These are phyloP conservation scores for Yarrowia sp. DNA, from an alignment of 805 yeast genomes.

Conservation along the genomic window DNA sequence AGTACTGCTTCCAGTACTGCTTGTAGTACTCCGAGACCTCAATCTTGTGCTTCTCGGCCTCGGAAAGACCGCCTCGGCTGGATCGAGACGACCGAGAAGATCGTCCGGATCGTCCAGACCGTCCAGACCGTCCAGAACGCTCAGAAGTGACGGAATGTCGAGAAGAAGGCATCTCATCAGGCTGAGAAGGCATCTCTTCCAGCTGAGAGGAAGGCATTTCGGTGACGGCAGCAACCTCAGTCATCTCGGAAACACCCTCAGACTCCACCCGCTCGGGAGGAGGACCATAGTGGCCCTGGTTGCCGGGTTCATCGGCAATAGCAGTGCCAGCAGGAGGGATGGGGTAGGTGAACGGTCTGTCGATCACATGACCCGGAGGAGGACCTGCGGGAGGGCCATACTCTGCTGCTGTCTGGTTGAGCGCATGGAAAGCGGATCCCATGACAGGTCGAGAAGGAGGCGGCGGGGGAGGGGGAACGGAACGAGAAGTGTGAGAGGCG, in stretches of 20 bases:
- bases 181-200: background rate
- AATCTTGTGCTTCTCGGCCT: slow-evolving; percentile 16
- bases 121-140: background rate
- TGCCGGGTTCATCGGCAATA: background rate
- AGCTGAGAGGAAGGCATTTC: background rate
- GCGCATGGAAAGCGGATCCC: background rate
- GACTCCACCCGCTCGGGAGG: background rate
- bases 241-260: background rate
- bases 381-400: slow-evolving; percentile 8
- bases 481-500: background rate
- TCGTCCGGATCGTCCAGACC: background rate
- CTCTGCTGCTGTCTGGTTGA: background rate
- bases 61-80: background rate
- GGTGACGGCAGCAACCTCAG: background rate
- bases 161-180: background rate
- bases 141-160: background rate
- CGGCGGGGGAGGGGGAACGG: background rate
- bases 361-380: slow-evolving; percentile 2
- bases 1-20: slow-evolving; percentile 25
- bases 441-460: background rate
- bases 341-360: background rate
- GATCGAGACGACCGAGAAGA: background rate
- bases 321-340: slow-evolving; percentile 17
- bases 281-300: slow-evolving; percentile 2
- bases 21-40: slow-evolving; percentile 24